These are phyloP conservation scores for Beauveria brongniartii DNA, from an alignment of 2,329 filamentous ascomycete species.

Conservation along the genomic window DNA sequence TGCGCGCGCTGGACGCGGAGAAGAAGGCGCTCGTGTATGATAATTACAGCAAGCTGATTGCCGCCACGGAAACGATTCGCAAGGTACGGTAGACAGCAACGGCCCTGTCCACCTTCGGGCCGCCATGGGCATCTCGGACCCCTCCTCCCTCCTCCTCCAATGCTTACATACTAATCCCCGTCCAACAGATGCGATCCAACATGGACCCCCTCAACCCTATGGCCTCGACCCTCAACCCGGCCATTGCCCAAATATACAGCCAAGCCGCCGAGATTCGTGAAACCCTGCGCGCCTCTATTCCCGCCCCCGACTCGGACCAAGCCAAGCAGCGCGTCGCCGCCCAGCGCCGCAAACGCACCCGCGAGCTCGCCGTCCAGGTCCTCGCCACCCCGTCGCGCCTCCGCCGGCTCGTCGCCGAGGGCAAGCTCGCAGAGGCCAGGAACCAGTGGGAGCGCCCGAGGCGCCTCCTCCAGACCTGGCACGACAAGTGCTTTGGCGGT, in stretches of 20 bases:
- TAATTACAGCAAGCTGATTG: slow-evolving; percentile 94
- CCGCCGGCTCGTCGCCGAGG: slow-evolving; percentile 48
- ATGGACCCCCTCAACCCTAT: slow-evolving; percentile 74
- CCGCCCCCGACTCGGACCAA: slow-evolving; percentile 35
- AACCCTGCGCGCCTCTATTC: slow-evolving; percentile 39
- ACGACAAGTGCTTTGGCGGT: slow-evolving; percentile 45
- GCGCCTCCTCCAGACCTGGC: slow-evolving; percentile 44
- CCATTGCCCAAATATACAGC: slow-evolving; percentile 66
- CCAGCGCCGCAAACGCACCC: slow-evolving; percentile 31
- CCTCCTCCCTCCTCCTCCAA: background rate
- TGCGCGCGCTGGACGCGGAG: slow-evolving; percentile 85
- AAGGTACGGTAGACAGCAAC: slow-evolving; percentile 39
- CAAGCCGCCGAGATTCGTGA: slow-evolving; percentile 48
- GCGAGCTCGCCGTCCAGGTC: slow-evolving; percentile 54
- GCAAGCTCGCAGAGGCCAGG: slow-evolving; percentile 52
- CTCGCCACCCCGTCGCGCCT: slow-evolving; percentile 54
- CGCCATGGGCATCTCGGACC: too few relatives aligned
- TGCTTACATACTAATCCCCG: background rate
- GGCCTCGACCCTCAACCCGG: slow-evolving; percentile 63
- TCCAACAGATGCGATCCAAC: slow-evolving; percentile 59
- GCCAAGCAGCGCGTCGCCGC: slow-evolving; percentile 27
- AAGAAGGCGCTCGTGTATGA: slow-evolving; percentile 96
- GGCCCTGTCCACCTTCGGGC: too few relatives aligned
- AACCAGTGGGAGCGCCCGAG: slow-evolving; percentile 48
- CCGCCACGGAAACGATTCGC: slow-evolving; percentile 91